A percentile compares a stretch with the other conserved stretches of the same genome.
phyloP scores from a whole-genome alignment of 148 eudicot genomes.

The Oxyria digyna region DNA sequence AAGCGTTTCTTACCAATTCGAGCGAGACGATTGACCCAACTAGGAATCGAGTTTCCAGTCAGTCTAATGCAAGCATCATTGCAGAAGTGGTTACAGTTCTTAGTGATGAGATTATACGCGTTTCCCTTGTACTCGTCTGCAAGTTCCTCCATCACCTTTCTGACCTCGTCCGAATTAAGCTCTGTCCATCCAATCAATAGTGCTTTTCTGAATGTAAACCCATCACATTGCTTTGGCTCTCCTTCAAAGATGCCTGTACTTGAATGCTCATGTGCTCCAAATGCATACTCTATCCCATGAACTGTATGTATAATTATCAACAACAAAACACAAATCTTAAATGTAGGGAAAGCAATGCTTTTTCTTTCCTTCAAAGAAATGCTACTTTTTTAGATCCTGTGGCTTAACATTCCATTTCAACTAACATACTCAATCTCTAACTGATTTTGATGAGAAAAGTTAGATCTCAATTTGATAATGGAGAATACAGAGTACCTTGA shows the following conservation, averaged over 20 bases:
- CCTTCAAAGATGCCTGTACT: slow-evolving; percentile 46
- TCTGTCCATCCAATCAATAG: slow-evolving; percentile 53
- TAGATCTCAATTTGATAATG: neutral
- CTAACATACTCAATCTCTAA: neutral
- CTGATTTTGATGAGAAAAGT: neutral
- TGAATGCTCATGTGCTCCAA: slow-evolving; percentile 47
- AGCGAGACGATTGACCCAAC: slow-evolving; percentile 63
- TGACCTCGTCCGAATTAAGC: slow-evolving; percentile 22
- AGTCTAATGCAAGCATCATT: slow-evolving; percentile 49
- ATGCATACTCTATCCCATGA: slow-evolving; percentile 62
- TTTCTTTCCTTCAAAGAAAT: slow-evolving; percentile 4
- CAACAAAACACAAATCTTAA: neutral
- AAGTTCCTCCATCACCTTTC: slow-evolving; percentile 41
- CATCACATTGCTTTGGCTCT: slow-evolving; percentile 49
- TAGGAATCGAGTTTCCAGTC: slow-evolving; percentile 45
- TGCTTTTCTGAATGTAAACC: slow-evolving; percentile 39
- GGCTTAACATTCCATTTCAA: neutral
- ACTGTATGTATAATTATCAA: slow-evolving; percentile 19
- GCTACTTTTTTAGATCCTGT: neutral
- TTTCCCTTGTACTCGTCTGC: slow-evolving; percentile 37
- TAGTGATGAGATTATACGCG: slow-evolving; percentile 49
- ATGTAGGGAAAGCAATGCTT: neutral
- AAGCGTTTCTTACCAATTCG: slow-evolving; percentile 23
- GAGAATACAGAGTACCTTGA: slow-evolving; percentile 26
- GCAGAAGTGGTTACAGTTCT: slow-evolving; percentile 63